Conservation (phyloP, 768 basidiomycete species). For the Omphalotus guepiniiformis region DNA sequence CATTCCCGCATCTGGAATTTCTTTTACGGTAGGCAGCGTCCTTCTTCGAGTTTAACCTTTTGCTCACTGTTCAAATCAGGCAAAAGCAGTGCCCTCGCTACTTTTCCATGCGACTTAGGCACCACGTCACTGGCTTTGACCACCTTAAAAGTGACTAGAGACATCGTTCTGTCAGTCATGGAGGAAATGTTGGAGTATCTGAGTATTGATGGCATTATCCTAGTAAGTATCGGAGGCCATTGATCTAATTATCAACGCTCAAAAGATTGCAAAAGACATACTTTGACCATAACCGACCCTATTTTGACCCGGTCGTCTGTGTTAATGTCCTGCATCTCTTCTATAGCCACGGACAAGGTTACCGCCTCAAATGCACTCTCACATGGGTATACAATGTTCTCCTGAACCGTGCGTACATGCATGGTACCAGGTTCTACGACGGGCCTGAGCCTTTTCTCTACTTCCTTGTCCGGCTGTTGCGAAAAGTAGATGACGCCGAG, state of each 20-base stretch:
- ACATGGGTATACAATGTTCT: slow-evolving; percentile 48
- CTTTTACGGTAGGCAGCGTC: neutral
- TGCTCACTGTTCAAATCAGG: neutral
- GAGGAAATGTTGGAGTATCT: neutral
- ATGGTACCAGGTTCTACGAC: slow-evolving; percentile 52
- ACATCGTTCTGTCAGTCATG: neutral
- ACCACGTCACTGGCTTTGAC: neutral
- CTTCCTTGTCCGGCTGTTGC: slow-evolving; percentile 38
- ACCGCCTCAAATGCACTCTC: slow-evolving; percentile 38
- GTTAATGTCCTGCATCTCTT: slow-evolving; percentile 47
- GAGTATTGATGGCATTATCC: neutral
- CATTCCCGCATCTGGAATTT: neutral
- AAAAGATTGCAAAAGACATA: slow-evolving; percentile 35
- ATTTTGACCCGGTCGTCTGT: slow-evolving; percentile 50
- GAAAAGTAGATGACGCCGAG: slow-evolving; percentile 30
- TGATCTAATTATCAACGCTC: neutral
- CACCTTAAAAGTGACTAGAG: slow-evolving; percentile 3
- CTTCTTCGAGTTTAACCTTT: neutral
- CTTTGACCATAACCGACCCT: slow-evolving; percentile 45
- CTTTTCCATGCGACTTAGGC: neutral
- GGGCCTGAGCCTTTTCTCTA: slow-evolving; percentile 51
- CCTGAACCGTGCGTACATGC: slow-evolving; percentile 46
- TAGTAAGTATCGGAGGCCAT: neutral
- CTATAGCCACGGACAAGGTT: slow-evolving; percentile 43
- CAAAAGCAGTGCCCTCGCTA: neutral